Evolutionary conservation across 352 stramenopile species (phyloP).

Genomic region (Phytophthora melonis): DNA sequence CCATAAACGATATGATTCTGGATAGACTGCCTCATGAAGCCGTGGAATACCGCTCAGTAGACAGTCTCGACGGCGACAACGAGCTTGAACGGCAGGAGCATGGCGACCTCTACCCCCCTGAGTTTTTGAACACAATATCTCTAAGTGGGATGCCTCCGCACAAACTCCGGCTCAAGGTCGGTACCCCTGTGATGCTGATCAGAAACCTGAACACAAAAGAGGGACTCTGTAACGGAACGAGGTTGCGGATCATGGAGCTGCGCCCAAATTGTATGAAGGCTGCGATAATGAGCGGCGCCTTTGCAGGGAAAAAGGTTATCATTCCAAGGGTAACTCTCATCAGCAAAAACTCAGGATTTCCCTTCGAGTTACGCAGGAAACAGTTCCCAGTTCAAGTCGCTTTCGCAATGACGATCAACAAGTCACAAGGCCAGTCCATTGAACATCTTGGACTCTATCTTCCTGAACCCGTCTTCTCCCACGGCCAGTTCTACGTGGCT

Average conservation of each 20-base stretch:
- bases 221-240: conserved; percentile 10
- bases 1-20: too few relatives aligned
- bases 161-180: conserved; percentile 4
- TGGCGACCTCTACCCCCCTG: not conserved
- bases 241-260: not conserved
- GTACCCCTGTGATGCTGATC: not conserved
- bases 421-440: too few relatives aligned
- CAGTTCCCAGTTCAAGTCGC: too few relatives aligned
- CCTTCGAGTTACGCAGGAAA: too few relatives aligned
- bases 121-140: conserved; percentile 7
- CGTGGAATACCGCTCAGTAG: too few relatives aligned
- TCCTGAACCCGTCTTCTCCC: too few relatives aligned
- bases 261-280: not conserved
- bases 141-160: conserved; percentile 13
- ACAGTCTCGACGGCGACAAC: not conserved
- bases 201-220: conserved; percentile 10
- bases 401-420: too few relatives aligned
- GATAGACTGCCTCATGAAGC: too few relatives aligned
- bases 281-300: not conserved
- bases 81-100: conserved; percentile 8
- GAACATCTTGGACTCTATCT: too few relatives aligned
- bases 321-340: too few relatives aligned
- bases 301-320: not conserved
- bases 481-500: too few relatives aligned
- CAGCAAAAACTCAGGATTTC: too few relatives aligned